A percentile compares a stretch with the other conserved stretches of the same genome.
These are phyloP conservation scores for Pichia scutulata DNA, from an alignment of 805 yeast species.

Conservation along the genomic window DNA sequence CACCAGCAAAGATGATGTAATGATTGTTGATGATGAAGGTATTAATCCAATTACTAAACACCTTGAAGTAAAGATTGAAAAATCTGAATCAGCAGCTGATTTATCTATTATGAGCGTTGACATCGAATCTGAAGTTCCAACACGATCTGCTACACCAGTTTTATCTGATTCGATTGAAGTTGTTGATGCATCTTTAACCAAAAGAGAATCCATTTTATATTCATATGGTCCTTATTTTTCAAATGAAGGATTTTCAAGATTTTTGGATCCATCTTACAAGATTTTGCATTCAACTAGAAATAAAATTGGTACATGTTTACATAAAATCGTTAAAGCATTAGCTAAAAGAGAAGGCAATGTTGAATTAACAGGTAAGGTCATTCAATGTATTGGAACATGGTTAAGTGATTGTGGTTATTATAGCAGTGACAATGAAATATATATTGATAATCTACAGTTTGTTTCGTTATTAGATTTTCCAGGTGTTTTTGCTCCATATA, in stretches of 20 bases:
- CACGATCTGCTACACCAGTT: slow-evolving; percentile 23
- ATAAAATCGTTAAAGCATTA: slow-evolving; percentile 44
- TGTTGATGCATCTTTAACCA: slow-evolving; percentile 33
- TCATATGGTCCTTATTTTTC: slow-evolving; percentile 26
- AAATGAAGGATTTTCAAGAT: slow-evolving; percentile 17
- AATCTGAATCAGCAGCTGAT: slow-evolving; percentile 9
- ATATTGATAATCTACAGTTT: slow-evolving; percentile 32
- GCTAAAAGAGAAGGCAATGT: slow-evolving; percentile 53
- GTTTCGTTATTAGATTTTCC: slow-evolving; percentile 48
- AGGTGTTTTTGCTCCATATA: slow-evolving; percentile 58
- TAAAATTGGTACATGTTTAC: slow-evolving; percentile 47
- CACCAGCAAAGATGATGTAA: slow-evolving; percentile 1
- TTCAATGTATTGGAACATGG: slow-evolving; percentile 67
- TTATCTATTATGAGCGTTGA: slow-evolving; percentile 19
- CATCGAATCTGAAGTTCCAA: slow-evolving; percentile 25
- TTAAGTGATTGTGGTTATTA: slow-evolving; percentile 25
- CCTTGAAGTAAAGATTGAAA: slow-evolving; percentile 11
- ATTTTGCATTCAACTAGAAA: slow-evolving; percentile 56
- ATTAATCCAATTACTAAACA: slow-evolving; percentile 16
- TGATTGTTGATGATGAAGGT: slow-evolving; percentile 6
- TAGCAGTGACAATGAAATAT: slow-evolving; percentile 22
- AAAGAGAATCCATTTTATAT: slow-evolving; percentile 21
- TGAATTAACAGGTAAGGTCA: slow-evolving; percentile 49
- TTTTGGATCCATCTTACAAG: slow-evolving; percentile 34
- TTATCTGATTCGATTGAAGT: slow-evolving; percentile 34